Conservation (phyloP, 2,329 filamentous ascomycete genomes). For the Colletotrichum trifolii region DNA sequence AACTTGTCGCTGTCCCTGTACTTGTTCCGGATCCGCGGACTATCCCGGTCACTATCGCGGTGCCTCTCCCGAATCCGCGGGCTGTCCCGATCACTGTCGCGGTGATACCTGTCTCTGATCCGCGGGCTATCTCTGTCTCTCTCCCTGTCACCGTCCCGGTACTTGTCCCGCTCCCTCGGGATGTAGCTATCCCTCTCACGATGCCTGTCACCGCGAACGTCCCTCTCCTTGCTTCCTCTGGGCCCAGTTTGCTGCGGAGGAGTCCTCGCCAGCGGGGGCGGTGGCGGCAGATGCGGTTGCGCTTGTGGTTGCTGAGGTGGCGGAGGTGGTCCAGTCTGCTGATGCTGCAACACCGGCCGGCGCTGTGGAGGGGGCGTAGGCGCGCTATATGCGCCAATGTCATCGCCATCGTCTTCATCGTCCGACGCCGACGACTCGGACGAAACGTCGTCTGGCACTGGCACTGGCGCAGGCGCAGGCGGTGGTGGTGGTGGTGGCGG, state of each 20-base stretch:
- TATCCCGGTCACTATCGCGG: no score
- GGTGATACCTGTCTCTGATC: slow-evolving; percentile 19
- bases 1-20: slow-evolving; percentile 29
- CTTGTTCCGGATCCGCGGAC: slow-evolving; percentile 34
- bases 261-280: slow-evolving; percentile 10
- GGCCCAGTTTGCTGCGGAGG: not conserved
- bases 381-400: slow-evolving; percentile 25
- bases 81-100: not conserved
- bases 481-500: slow-evolving; percentile 2
- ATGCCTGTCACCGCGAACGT: slow-evolving; percentile 13
- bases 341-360: not conserved
- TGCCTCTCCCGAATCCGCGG: not conserved
- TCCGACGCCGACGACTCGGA: slow-evolving; percentile 30
- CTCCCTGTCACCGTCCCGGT: slow-evolving; percentile 30
- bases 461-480: not conserved
- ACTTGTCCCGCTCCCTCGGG: slow-evolving; percentile 27
- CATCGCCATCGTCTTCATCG: slow-evolving; percentile 29
- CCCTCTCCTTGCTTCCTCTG: slow-evolving; percentile 20
- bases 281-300: not conserved
- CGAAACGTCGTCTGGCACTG: slow-evolving; percentile 15
- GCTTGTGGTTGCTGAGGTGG: slow-evolving; percentile 14
- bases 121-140: slow-evolving; percentile 33
- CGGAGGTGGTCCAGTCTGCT: not conserved
- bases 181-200: slow-evolving; percentile 16
- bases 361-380: slow-evolving; percentile 27